Conservation (phyloP, 2,329 filamentous ascomycete species). For the Aureobasidium sp. region DNA sequence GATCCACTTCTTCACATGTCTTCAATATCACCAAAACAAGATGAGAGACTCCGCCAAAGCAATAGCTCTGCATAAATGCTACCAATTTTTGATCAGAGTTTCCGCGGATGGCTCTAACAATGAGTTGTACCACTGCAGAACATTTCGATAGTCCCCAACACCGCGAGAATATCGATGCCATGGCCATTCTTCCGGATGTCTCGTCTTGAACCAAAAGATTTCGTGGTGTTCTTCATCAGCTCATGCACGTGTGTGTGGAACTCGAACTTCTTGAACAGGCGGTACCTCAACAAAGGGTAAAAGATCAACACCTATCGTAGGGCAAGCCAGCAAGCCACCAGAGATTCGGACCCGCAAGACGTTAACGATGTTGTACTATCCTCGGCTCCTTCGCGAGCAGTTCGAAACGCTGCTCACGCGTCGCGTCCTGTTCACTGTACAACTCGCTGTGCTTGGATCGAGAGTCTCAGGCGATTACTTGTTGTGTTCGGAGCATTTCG, state of each 20-base stretch:
- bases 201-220: neutral
- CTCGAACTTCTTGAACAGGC: neutral
- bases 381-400: neutral
- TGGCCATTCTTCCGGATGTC: neutral
- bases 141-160: slow-evolving; percentile 5
- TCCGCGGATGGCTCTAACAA: neutral
- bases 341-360: neutral
- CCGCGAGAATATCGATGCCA: neutral
- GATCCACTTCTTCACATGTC: slow-evolving; percentile 4
- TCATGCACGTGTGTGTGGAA: neutral
- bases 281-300: slow-evolving; percentile 1
- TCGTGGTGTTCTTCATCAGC: neutral
- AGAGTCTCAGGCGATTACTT: neutral
- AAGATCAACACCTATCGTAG: neutral
- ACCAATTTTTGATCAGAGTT: neutral
- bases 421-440: neutral
- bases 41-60: neutral
- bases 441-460: neutral
- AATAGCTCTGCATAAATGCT: neutral
- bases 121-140: neutral
- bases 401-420: neutral
- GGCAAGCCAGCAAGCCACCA: slow-evolving; percentile 1
- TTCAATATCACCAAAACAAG: neutral
- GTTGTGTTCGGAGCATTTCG: neutral
- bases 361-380: neutral